A percentile compares a stretch with the other conserved stretches of the same genome.
phyloP scores from a whole-genome alignment of 805 yeast species.

The Diddensiella santjacobensis region DNA sequence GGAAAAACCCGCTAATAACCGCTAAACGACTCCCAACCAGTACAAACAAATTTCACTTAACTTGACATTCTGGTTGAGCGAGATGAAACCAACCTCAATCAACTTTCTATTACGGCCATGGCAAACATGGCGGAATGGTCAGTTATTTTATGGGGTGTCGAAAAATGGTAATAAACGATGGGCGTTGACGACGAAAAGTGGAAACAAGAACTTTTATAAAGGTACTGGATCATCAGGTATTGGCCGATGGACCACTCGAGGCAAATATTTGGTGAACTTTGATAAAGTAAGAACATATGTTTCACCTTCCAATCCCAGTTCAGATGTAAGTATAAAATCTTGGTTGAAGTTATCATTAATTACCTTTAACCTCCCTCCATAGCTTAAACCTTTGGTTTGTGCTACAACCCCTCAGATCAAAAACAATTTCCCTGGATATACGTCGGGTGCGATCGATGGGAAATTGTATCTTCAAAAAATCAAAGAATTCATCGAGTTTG shows the following conservation, averaged over 20 bases:
- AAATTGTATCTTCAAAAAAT: constrained; percentile 67
- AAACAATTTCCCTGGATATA: constrained; percentile 66
- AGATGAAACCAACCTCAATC: constrained; percentile 35
- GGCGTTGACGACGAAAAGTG: constrained; percentile 85
- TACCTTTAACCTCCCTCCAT: no score
- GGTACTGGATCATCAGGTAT: constrained; percentile 96
- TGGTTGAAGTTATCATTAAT: no score
- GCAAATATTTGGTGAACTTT: constrained; percentile 78
- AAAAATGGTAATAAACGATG: constrained; percentile 77
- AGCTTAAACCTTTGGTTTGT: constrained; percentile 73
- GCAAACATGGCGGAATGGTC: constrained; percentile 80
- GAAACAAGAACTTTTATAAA: constrained; percentile 89
- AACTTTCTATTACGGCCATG: constrained; percentile 74
- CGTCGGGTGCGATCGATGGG: constrained; percentile 69
- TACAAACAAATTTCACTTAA: no score
- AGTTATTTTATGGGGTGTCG: constrained; percentile 73
- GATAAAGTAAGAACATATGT: constrained; percentile 85
- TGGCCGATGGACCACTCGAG: constrained; percentile 72
- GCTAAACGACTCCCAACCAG: no score
- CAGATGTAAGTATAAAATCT: neutral
- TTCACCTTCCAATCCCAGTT: constrained; percentile 52
- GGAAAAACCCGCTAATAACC: no score
- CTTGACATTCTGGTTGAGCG: no score
- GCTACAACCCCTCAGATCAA: constrained; percentile 65
- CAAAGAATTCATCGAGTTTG: constrained; percentile 71